Evolutionary conservation across 2,329 filamentous ascomycete genomes (phyloP), one percentile per base, ranked within the genome.

Genomic region (Fusarium tricinctum): DNA sequence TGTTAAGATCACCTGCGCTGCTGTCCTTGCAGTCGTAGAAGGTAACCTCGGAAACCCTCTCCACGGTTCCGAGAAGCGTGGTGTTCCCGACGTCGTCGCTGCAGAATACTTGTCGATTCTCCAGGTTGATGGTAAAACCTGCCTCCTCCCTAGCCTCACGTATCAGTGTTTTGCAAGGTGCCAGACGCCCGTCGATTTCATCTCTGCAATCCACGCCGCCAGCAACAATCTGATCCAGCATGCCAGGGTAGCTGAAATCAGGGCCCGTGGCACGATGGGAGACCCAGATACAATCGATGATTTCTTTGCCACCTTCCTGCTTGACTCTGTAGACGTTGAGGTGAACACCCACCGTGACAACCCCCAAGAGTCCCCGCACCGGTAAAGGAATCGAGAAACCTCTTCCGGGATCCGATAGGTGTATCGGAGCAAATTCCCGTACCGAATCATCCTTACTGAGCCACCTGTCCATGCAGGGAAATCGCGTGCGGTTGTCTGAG

Each of bases 211-310:
- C 76, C 73, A 80, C 77, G 52, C 74, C 78, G 17, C 79, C 79
- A 1, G 78, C 78, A 14, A 78, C 76, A n/a, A 78, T 66, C 60
- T 80, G 79, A 51, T 80, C 79, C 20, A 78, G 62, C 66, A 78
- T 78, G 7, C 76, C 72, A 3, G 78, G 71, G 56, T 79, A 80
- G 14, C 76, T 76, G 19, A 75, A 58, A 7, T 68, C 69, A 13
- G 63, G 58, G 3, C 63, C 66, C n/a, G 23, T 45, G 8, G 77
- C 75, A 6, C 79, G 73, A 50, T 72, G 71, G 22, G 78, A 73
- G 38, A 80, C 75, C 78, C 78, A 80, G 39, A 80, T 74, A 33
- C 72, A 50, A 43, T 73, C 70, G 53, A 73, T 64, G 33, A 38
- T 70, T 22, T 39, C 67, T 33, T 54, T 61, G 45, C 73, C 69